Evolutionary conservation across 2,329 filamentous ascomycete species (phyloP), one percentile per base, ranked within the genome.

Genomic region (Neopestalotiopsis sp.): DNA sequence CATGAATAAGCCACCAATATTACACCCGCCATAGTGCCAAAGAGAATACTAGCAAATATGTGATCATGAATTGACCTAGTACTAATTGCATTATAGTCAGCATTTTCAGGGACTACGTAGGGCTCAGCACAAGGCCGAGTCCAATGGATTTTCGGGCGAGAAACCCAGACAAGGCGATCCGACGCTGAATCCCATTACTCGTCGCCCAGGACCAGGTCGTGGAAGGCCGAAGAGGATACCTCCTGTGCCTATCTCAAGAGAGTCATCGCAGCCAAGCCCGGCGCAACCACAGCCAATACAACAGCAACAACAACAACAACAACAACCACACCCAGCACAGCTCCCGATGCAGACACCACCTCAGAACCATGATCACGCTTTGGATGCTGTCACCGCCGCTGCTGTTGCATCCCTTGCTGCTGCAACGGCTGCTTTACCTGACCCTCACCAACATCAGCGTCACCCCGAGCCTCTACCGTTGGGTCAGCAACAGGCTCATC

Each of bases 101-200:
- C 88, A 90, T 74, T 90, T 90, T 68, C 88, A 90, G 74, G 87
- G 87, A 34, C 82, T 90, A 20, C 82, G 87, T 32, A 80, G 88
- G 57, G 83, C 86, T 28, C 86, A 88, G 73, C 84, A 86, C 72
- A 89, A 89, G 74, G 76, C 81, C 20, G 87, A 88, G 20, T 67
- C 79, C 5, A 81, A 79, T 69, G 79, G 81, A 9, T 68, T 75
- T 28, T 61, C 71, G 32, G 69, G 74, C 10, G 81, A 84, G 24
- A 79, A 70, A 57, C 72, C 81, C 28, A 78, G 80, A 57, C 83
- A 79, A 69, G 56, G 79, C 67, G 87, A 90, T 73, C 88, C 88
- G 9, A 85, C 84, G 0, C 66, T 81, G 71, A 89, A 90, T 68
- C 88, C 88, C 65, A 89, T 90, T 73, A 89, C 87, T n/a, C 82